phyloP scores from a whole-genome alignment of 768 basidiomycete genomes.

The Mycena indigotica region DNA sequence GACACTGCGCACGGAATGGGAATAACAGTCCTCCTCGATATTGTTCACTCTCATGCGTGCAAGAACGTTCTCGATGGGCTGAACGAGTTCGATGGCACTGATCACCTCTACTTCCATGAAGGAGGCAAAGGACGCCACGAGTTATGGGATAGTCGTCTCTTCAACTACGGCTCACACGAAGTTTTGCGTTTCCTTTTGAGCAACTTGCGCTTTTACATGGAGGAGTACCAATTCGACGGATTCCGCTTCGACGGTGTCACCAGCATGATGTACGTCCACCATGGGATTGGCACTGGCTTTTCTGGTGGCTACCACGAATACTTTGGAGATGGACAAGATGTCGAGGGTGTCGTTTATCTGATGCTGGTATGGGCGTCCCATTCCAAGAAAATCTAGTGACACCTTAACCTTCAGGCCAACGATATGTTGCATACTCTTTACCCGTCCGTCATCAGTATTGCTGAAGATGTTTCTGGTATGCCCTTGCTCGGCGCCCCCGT shows the following conservation, averaged over 20 bases:
- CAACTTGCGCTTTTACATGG: constrained; percentile 94
- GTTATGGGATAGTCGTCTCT: constrained; percentile 96
- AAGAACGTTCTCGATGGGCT: constrained; percentile 96
- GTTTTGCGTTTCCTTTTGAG: constrained; percentile 93
- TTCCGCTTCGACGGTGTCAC: constrained; percentile 99
- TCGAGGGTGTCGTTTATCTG: constrained; percentile 90
- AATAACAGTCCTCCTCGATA: constrained; percentile 89
- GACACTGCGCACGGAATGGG: constrained; percentile 96
- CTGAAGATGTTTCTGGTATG: constrained; percentile 99
- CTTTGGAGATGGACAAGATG: constrained; percentile 82
- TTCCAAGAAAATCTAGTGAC: neutral
- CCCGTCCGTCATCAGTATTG: constrained; percentile 85
- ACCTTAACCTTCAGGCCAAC: constrained; percentile 70
- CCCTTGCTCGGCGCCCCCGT: constrained; percentile 87
- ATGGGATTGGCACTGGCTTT: constrained; percentile 97
- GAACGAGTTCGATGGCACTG: constrained; percentile 95
- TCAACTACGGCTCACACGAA: constrained; percentile 96
- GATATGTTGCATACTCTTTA: constrained; percentile 82
- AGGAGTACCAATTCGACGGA: constrained; percentile 94
- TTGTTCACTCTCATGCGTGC: constrained; percentile 98
- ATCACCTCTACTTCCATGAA: constrained; percentile 96
- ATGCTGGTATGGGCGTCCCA: constrained; percentile 74
- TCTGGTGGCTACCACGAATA: constrained; percentile 99
- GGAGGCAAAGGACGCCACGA: constrained; percentile 90
- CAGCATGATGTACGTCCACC: constrained; percentile 99